These are phyloP conservation scores for Kwoniella sp. DNA, from an alignment of 768 basidiomycete genomes.

Conservation along the genomic window DNA sequence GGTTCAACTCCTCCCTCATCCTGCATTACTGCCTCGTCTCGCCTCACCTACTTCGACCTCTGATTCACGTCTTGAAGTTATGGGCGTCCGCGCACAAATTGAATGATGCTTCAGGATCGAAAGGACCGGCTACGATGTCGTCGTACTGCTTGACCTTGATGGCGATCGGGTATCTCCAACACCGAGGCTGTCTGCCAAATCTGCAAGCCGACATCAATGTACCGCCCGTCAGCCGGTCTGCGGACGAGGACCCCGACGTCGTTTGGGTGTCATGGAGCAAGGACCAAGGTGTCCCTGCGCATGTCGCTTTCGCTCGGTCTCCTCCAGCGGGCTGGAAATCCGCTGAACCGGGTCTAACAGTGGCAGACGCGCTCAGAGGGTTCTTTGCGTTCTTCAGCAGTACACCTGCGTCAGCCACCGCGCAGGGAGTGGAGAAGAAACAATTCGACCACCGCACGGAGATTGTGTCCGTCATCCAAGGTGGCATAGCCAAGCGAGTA, in stretches of 20 bases:
- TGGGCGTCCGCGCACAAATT: slow-evolving; percentile 48
- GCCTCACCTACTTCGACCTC: slow-evolving; percentile 51
- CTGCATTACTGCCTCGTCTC: slow-evolving; percentile 50
- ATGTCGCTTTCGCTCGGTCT: slow-evolving; percentile 31
- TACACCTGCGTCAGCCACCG: background rate
- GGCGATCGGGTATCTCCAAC: slow-evolving; percentile 54
- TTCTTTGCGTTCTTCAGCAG: slow-evolving; percentile 47
- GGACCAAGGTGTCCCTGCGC: slow-evolving; percentile 40
- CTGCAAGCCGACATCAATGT: slow-evolving; percentile 43
- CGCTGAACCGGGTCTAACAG: slow-evolving; percentile 28
- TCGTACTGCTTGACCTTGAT: slow-evolving; percentile 52
- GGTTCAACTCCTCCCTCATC: slow-evolving; percentile 52
- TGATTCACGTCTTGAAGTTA: slow-evolving; percentile 51
- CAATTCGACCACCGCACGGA: slow-evolving; percentile 33
- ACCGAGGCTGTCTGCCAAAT: slow-evolving; percentile 46
- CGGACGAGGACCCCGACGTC: slow-evolving; percentile 33
- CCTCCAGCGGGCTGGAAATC: slow-evolving; percentile 32
- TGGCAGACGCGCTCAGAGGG: slow-evolving; percentile 43
- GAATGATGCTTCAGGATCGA: slow-evolving; percentile 50
- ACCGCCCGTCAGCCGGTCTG: slow-evolving; percentile 16
- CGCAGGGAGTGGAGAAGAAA: background rate
- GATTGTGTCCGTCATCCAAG: slow-evolving; percentile 39
- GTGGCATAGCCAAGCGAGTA: slow-evolving; percentile 31
- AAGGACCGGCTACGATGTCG: slow-evolving; percentile 48
- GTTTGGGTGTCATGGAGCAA: slow-evolving; percentile 50